Percentiles rank a stretch among this genome's conserved stretches.
These are phyloP conservation scores for Hibiscus syriacus DNA, from an alignment of 345 rosid species.

Conservation along the genomic window DNA sequence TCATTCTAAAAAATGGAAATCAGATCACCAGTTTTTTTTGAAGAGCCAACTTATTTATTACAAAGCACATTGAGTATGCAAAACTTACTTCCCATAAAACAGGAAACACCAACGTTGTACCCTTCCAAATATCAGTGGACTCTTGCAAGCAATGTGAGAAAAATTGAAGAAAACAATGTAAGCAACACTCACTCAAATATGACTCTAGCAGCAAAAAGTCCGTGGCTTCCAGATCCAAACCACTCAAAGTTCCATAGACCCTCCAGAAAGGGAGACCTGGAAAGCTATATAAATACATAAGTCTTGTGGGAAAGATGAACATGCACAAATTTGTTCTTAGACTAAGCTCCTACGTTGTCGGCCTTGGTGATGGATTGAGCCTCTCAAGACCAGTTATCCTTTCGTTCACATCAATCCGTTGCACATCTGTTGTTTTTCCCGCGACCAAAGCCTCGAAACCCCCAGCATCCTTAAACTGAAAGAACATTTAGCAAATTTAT, in stretches of 20 bases:
- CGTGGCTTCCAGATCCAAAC: slow-evolving; percentile 80
- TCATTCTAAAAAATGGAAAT: neutral
- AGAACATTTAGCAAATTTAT: neutral
- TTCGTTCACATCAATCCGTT: slow-evolving; percentile 85
- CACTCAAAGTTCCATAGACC: slow-evolving; percentile 93
- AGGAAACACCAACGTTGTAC: neutral
- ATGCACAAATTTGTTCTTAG: neutral
- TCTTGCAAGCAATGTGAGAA: slow-evolving; percentile 1
- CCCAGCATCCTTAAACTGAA: slow-evolving; percentile 91
- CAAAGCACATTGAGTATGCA: neutral
- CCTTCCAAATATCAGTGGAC: slow-evolving; percentile 3
- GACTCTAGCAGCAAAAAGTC: slow-evolving; percentile 59
- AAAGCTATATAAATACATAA: slow-evolving; percentile 45
- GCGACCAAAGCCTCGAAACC: slow-evolving; percentile 76
- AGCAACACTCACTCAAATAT: slow-evolving; percentile 50
- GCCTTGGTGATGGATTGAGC: slow-evolving; percentile 83
- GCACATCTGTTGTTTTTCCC: slow-evolving; percentile 63
- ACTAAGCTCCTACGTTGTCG: slow-evolving; percentile 70
- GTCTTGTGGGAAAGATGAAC: slow-evolving; percentile 8
- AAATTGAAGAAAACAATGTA: neutral
- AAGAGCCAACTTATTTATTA: neutral
- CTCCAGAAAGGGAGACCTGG: slow-evolving; percentile 91
- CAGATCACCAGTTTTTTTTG: slow-evolving; percentile 5
- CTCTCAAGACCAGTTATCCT: slow-evolving; percentile 82
- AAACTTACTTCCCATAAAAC: neutral